phyloP scores from a whole-genome alignment of 345 rosid species.

The Populus tremula region DNA sequence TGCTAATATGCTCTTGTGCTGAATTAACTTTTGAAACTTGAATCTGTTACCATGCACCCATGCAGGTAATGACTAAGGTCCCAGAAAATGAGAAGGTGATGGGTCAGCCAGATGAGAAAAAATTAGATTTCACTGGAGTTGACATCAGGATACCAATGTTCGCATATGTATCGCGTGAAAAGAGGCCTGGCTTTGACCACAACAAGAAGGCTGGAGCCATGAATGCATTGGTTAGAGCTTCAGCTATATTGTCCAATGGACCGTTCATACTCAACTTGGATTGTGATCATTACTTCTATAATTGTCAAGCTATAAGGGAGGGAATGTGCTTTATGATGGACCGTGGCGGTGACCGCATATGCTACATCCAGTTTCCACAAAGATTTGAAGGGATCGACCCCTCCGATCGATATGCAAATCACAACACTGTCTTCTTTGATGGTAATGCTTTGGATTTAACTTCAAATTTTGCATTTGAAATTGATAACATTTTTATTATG shows the following conservation, averaged over 20 bases:
- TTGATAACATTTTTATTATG: not conserved
- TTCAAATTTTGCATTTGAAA: not conserved
- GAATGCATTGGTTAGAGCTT: constrained; percentile 94
- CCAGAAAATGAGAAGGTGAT: constrained; percentile 69
- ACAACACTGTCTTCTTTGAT: constrained; percentile 85
- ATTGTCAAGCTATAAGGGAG: constrained; percentile 69
- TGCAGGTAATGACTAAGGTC: constrained; percentile 74
- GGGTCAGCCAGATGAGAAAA: constrained; percentile 66
- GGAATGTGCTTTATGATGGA: constrained; percentile 99
- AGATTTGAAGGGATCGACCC: constrained; percentile 97
- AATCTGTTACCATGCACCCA: not conserved
- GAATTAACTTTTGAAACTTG: constrained; percentile 1
- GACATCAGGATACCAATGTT: constrained; percentile 84
- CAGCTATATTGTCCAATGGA: constrained; percentile 79
- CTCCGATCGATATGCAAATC: constrained; percentile 88
- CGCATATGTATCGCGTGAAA: constrained; percentile 77
- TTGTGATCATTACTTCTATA: constrained; percentile 85
- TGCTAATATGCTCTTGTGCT: not conserved
- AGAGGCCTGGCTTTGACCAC: constrained; percentile 79
- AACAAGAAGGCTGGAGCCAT: constrained; percentile 96
- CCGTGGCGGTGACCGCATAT: constrained; percentile 85
- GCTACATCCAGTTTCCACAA: constrained; percentile 92
- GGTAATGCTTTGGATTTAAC: constrained; percentile 29
- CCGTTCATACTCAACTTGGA: constrained; percentile 83
- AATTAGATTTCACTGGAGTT: constrained; percentile 65